These are phyloP conservation scores for Plasmodium inui DNA, from an alignment of 169 alveolate species.

Conservation along the genomic window DNA sequence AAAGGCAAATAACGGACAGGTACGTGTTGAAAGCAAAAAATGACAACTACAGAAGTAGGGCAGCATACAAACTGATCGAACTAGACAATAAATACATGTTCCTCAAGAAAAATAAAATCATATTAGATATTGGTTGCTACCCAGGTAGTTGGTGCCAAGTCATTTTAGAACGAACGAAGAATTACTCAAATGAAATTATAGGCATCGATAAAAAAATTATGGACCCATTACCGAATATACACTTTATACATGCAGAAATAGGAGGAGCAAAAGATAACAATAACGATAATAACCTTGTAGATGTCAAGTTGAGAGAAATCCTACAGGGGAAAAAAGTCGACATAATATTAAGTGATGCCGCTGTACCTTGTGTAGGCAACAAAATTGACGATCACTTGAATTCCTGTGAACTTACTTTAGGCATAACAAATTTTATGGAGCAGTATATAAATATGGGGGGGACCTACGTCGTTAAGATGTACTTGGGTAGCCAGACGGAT, in stretches of 20 bases:
- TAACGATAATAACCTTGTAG: constrained; percentile 21
- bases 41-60: constrained; percentile 88
- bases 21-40: constrained; percentile 81
- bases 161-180: constrained; percentile 80
- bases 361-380: constrained; percentile 84
- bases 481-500: constrained; percentile 84
- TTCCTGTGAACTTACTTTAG: constrained; percentile 84
- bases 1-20: constrained; percentile 85
- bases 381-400: constrained; percentile 86
- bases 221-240: constrained; percentile 79
- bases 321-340: constrained; percentile 80
- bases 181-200: constrained; percentile 79
- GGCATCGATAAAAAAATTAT: constrained; percentile 53
- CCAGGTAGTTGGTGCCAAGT: constrained; percentile 90
- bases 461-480: constrained; percentile 84
- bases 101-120: constrained; percentile 81
- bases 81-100: constrained; percentile 83
- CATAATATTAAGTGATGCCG: constrained; percentile 84
- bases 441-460: constrained; percentile 83
- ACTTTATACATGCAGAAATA: constrained; percentile 84
- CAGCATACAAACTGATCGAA: constrained; percentile 85
- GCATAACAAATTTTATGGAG: constrained; percentile 84
- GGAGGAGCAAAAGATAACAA: constrained; percentile 74
- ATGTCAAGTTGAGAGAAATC: constrained; percentile 71
- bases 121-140: constrained; percentile 85